Evolutionary conservation across 2,329 filamentous ascomycete species (phyloP).

Genomic region (Exophiala sp.): DNA sequence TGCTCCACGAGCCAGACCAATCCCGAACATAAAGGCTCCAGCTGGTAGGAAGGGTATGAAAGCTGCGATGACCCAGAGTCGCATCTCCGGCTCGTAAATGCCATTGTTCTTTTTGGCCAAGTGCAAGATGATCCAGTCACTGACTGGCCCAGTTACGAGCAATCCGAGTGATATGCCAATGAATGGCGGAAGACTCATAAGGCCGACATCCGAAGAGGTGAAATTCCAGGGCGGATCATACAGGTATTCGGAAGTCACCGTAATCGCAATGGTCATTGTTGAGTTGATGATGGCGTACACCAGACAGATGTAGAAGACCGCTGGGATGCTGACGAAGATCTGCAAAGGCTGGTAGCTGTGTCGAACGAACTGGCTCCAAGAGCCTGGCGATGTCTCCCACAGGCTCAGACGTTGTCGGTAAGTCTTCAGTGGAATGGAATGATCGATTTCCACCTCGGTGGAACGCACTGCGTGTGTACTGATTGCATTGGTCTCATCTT

Average conservation of each 20-base stretch:
- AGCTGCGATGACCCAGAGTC: slow-evolving; percentile 24
- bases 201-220: slow-evolving; percentile 29
- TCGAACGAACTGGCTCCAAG: slow-evolving; percentile 24
- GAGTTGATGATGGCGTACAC: slow-evolving; percentile 39
- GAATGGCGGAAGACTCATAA: slow-evolving; percentile 29
- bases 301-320: slow-evolving; percentile 39
- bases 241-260: slow-evolving; percentile 43
- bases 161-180: slow-evolving; percentile 28
- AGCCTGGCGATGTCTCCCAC: neutral
- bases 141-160: slow-evolving; percentile 22
- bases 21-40: slow-evolving; percentile 41
- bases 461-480: no score
- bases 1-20: slow-evolving; percentile 27
- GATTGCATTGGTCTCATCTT: no score
- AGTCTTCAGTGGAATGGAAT: neutral
- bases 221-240: slow-evolving; percentile 34
- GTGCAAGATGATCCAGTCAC: slow-evolving; percentile 25
- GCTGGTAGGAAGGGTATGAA: slow-evolving; percentile 30
- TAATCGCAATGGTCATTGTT: slow-evolving; percentile 46
- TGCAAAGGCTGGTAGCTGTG: slow-evolving; percentile 22
- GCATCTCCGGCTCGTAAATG: slow-evolving; percentile 28
- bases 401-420: neutral
- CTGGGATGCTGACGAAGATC: slow-evolving; percentile 22
- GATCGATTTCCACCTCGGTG: neutral
- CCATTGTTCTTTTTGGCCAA: slow-evolving; percentile 24